Evolutionary conservation across 257 asterid genomes (phyloP).

Genomic region (Solanum piurae): DNA sequence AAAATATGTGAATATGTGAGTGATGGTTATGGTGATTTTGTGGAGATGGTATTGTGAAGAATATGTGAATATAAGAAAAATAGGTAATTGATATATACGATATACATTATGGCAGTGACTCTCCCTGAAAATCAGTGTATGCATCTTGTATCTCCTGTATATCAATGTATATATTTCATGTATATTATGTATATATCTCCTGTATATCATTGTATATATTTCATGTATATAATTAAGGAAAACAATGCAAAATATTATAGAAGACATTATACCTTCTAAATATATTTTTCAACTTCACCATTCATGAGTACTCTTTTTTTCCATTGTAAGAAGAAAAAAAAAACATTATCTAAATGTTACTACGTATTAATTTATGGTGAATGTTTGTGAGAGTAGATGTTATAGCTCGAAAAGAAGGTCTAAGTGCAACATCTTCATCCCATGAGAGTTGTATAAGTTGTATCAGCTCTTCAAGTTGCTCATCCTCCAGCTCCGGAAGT

Average conservation of each 20-base stretch:
- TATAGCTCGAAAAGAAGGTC: slow-evolving; percentile 48
- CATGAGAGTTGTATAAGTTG: slow-evolving; percentile 39
- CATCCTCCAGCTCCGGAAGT: slow-evolving; percentile 23
- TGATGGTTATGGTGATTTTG: background rate
- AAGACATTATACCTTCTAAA: background rate
- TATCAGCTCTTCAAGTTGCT: slow-evolving; percentile 18
- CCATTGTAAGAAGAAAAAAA: background rate
- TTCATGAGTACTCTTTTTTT: background rate
- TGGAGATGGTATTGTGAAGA: background rate
- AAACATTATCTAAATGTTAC: background rate
- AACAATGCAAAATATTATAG: background rate
- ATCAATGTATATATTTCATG: background rate
- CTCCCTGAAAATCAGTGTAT: background rate
- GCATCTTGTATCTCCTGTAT: background rate
- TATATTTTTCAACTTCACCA: background rate
- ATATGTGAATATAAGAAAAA: background rate
- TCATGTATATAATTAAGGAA: background rate
- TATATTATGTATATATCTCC: background rate
- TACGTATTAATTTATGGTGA: background rate
- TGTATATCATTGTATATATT: background rate
- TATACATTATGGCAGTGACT: background rate
- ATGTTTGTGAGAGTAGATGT: slow-evolving; percentile 32
- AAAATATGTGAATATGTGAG: too few relatives aligned
- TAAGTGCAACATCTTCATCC: slow-evolving; percentile 43
- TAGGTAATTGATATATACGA: background rate